Evolutionary conservation across 2,329 filamentous ascomycete species (phyloP).

Genomic region (Trichoderma endophyticum): DNA sequence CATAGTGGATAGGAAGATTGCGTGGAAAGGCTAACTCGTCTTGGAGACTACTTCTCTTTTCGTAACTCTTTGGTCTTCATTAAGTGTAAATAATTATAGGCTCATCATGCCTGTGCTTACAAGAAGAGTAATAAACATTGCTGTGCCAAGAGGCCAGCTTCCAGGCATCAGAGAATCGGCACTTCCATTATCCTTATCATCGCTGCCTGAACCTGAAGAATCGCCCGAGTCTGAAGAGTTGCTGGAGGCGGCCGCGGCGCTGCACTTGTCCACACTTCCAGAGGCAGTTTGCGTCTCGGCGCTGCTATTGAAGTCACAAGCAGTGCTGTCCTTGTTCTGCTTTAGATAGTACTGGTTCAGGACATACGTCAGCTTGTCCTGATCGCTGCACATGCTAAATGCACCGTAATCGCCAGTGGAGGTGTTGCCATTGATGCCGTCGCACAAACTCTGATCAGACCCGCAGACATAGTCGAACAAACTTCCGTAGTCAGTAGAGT

Average conservation of each 20-base stretch:
- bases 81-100: background rate
- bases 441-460: conserved; percentile 52
- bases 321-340: conserved; percentile 50
- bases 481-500: conserved; percentile 56
- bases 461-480: conserved; percentile 77
- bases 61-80: background rate
- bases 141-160: background rate
- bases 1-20: background rate
- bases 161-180: background rate
- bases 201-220: background rate
- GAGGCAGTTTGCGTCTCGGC: background rate
- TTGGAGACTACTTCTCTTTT: background rate
- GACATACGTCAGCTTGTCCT: conserved; percentile 69
- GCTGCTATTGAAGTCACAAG: conserved; percentile 68
- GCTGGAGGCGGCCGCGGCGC: background rate
- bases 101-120: background rate
- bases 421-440: conserved; percentile 65
- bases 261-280: background rate
- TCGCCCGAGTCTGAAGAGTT: background rate
- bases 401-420: conserved; percentile 70
- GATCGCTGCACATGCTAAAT: conserved; percentile 71
- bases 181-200: background rate
- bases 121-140: background rate
- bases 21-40: background rate
- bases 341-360: conserved; percentile 69